phyloP scores from a whole-genome alignment of 2,329 filamentous ascomycete species.

The Neoscytalidium dimidiatum region DNA sequence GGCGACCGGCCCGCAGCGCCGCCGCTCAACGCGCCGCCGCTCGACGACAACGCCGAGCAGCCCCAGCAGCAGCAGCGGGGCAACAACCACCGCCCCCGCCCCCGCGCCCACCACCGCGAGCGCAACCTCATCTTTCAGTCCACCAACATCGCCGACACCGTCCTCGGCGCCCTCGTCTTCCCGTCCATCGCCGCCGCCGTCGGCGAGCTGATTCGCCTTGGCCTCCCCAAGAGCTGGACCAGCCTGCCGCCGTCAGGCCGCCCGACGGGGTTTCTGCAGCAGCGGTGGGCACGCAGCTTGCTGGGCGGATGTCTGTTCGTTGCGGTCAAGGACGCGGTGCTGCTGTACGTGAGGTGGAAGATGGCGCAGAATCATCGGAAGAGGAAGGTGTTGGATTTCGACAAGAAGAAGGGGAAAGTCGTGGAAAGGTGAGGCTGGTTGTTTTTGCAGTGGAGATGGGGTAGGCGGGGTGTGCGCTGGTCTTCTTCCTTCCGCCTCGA shows the following conservation, averaged over 20 bases:
- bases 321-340: conserved; percentile 70
- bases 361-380: conserved; percentile 51
- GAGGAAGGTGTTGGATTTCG: conserved; percentile 48
- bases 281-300: conserved; percentile 85
- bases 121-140: conserved; percentile 56
- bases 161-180: conserved; percentile 73
- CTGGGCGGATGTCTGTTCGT: conserved; percentile 88
- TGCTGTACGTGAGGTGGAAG: conserved; percentile 59
- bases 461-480: neutral
- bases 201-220: conserved; percentile 71
- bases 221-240: conserved; percentile 67
- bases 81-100: conserved; percentile 26
- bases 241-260: conserved; percentile 46
- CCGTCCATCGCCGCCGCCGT: conserved; percentile 77
- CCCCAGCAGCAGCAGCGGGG: conserved; percentile 31
- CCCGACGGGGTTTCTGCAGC: conserved; percentile 63
- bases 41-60: conserved; percentile 25
- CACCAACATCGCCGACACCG: conserved; percentile 57
- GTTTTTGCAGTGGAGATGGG: too few species aligned
- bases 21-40: conserved; percentile 31
- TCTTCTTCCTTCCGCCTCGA: neutral
- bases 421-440: conserved; percentile 1
- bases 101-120: conserved; percentile 35
- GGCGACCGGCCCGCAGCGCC: conserved; percentile 17
- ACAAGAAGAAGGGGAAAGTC: conserved; percentile 25